These are phyloP conservation scores for Petunia hybrid DNA, from an alignment of 305 asterid genomes.

Conservation along the genomic window DNA sequence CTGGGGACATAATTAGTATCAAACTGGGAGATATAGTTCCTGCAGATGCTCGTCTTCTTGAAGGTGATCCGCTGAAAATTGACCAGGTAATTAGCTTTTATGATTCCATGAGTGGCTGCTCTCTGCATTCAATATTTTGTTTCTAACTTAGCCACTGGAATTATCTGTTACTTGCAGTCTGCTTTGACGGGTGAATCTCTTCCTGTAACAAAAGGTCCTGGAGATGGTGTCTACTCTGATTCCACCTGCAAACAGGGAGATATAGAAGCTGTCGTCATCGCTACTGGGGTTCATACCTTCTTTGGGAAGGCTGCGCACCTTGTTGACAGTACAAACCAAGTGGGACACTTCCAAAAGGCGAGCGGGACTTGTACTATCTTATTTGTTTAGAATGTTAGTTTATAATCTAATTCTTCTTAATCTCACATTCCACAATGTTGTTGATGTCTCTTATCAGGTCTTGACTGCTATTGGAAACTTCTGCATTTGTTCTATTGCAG, in stretches of 20 bases:
- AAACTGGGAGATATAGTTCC: conserved; percentile 96
- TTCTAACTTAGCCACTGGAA: conserved; percentile 35
- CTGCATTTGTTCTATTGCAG: conserved; percentile 83
- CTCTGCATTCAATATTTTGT: not conserved
- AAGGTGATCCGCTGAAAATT: conserved; percentile 94
- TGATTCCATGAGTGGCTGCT: conserved; percentile 25
- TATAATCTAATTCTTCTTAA: conserved; percentile 7
- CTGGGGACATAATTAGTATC: conserved; percentile 90
- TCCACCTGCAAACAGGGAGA: conserved; percentile 99
- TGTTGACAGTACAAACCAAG: conserved; percentile 95
- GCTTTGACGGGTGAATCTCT: conserved; percentile 99
- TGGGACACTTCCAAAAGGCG: conserved; percentile 97
- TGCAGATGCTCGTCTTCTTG: conserved; percentile 96
- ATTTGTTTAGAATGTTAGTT: conserved; percentile 28
- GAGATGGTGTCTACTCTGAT: conserved; percentile 97
- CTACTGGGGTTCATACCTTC: conserved; percentile 98
- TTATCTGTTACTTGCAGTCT: conserved; percentile 63
- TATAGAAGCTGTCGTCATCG: conserved; percentile 91
- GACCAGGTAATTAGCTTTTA: conserved; percentile 70
- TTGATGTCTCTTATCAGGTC: conserved; percentile 49
- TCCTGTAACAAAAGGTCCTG: conserved; percentile 97
- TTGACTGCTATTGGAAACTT: conserved; percentile 87
- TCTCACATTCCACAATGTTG: conserved; percentile 11
- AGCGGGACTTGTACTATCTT: conserved; percentile 34
- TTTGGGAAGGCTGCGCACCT: conserved; percentile 99